Percentiles rank a stretch among this genome's conserved stretches.
Evolutionary conservation across 176 grass and related monocot genomes (phyloP).

Genomic region (Bothriochloa decipiens): DNA sequence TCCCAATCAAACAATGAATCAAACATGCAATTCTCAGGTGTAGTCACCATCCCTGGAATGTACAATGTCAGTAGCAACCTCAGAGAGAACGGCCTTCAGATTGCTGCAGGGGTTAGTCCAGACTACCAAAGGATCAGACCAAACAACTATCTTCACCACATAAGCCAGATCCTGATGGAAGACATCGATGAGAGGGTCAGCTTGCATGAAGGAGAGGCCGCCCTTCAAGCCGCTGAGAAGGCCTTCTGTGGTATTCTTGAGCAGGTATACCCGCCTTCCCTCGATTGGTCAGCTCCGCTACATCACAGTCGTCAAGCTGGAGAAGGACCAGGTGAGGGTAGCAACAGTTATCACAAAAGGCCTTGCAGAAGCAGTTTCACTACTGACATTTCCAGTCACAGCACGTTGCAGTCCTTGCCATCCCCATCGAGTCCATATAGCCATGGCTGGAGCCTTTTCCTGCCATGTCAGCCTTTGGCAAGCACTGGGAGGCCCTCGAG

Average conservation of each 20-base stretch:
- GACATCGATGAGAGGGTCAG: slow-evolving; percentile 36
- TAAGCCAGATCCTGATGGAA: slow-evolving; percentile 51
- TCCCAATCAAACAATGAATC: slow-evolving; percentile 1
- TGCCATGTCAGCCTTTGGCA: slow-evolving; percentile 6
- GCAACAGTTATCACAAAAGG: slow-evolving; percentile 2
- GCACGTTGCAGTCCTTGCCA: slow-evolving; percentile 7
- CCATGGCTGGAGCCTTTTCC: not conserved
- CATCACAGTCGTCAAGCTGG: not conserved
- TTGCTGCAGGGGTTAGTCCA: not conserved
- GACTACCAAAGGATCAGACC: slow-evolving; percentile 30
- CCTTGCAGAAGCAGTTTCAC: not conserved
- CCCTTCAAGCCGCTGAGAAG: slow-evolving; percentile 50
- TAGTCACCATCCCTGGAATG: not conserved
- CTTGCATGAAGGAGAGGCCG: slow-evolving; percentile 16
- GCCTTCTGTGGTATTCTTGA: slow-evolving; percentile 47
- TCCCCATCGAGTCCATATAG: not conserved
- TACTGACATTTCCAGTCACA: not conserved
- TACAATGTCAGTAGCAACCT: not conserved
- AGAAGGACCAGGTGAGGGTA: slow-evolving; percentile 10
- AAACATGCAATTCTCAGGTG: not conserved
- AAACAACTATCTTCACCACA: slow-evolving; percentile 35
- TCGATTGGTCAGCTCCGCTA: not conserved
- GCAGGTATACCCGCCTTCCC: slow-evolving; percentile 30
- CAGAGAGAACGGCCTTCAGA: not conserved
- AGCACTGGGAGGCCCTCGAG: not conserved